Base-by-base conservation (phyloP, 106 monocot genomes). In the Acanthochlamys bracteata region DNA sequence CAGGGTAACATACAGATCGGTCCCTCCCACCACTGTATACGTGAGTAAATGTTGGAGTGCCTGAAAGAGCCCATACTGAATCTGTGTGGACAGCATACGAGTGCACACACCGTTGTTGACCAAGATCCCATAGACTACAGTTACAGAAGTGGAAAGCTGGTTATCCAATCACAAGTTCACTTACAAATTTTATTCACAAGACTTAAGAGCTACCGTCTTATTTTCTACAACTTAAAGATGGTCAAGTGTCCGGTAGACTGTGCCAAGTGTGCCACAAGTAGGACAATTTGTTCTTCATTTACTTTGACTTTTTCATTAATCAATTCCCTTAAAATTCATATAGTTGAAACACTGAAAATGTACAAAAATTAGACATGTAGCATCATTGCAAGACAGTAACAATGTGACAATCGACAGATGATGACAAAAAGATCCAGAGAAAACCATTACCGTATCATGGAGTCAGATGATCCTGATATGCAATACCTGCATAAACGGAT, bases 21-120 rank as follows among this genome's bases (percentile, higher is more conserved):
- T 98, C 96, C 71, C 85, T 88, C 21, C 96, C 96, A 69, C 91
- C 96, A 77, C 96, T 98, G 57, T 98, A 98, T 76, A 98, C 96
- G 80, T 98, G 96, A 56, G 67, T 74, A 41, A 98, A 98, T 55
- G 88, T 68, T 68, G 91, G 76, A 65, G 85, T 88, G 55, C 91
- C 85, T 55, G 96, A 91, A 74, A 98, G 91, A 45, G 96, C 84
- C 96, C 96, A 98, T 26, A 98, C 88, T 25, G 96, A 98, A 73
- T 98, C 96, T 54, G 88, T 98, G 68, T 98, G 96, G 42, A 98
- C 96, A 60, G 96, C 91, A 83, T 98, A 98, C 67, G 91, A 98
- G 77, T 98, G 96, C 20, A 98, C 64, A 65, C 96, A 98, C 19
- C 96, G 75, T 69, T 98, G 96, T 72, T 98, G 96, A 72, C 96